Conservation (phyloP, 805 yeast species). For the Metschnikowia reukaufii region DNA sequence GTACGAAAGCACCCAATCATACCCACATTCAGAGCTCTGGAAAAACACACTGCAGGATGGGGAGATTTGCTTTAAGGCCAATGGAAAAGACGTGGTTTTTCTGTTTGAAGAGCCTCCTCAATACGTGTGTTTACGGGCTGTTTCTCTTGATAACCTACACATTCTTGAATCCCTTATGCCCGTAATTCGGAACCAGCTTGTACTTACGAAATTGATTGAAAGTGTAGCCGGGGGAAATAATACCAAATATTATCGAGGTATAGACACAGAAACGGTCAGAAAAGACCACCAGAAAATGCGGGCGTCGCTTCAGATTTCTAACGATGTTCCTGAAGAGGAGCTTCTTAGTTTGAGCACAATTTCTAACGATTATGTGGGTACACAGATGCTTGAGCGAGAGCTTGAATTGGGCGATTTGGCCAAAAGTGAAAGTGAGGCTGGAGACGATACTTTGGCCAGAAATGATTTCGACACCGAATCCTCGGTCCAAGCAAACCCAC, state of each 20-base stretch:
- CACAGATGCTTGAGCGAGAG: constrained; percentile 11
- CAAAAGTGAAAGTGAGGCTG: constrained; percentile 18
- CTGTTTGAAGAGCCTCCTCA: constrained; percentile 14
- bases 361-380: constrained; percentile 17
- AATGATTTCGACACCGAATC: constrained; percentile 13
- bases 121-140: constrained; percentile 23
- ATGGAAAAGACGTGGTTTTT: constrained; percentile 3
- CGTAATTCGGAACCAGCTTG: constrained; percentile 32
- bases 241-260: neutral
- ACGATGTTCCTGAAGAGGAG: constrained; percentile 41
- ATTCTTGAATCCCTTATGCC: constrained; percentile 30
- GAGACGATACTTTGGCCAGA: neutral
- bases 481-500: neutral
- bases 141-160: constrained; percentile 25
- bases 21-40: neutral
- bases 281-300: constrained; percentile 29
- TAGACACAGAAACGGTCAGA: constrained; percentile 4
- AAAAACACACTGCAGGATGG: neutral
- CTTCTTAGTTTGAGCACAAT: constrained; percentile 34
- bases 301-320: constrained; percentile 35
- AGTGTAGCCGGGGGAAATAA: constrained; percentile 11
- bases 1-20: constrained; percentile 2
- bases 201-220: constrained; percentile 21
- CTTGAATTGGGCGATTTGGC: constrained; percentile 29
- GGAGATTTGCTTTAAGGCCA: constrained; percentile 5